A percentile compares a stretch with the other conserved stretches of the same genome.
These are phyloP conservation scores for Candida railenensis DNA, from an alignment of 805 yeast genomes.

Conservation along the genomic window DNA sequence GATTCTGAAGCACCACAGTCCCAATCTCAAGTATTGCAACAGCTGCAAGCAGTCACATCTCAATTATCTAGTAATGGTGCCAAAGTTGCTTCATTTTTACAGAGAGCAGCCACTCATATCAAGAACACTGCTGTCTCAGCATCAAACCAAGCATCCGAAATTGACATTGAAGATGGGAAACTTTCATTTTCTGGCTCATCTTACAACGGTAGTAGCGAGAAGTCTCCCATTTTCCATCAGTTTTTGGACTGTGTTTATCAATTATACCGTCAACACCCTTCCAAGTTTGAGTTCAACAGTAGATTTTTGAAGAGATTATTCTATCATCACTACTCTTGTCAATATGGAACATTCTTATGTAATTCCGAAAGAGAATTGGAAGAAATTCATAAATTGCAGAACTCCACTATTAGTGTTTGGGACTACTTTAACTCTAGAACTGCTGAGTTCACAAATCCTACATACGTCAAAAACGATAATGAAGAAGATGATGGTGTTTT, in stretches of 20 bases:
- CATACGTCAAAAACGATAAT: conserved; percentile 26
- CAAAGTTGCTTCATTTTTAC: conserved; percentile 36
- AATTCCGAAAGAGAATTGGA: conserved; percentile 66
- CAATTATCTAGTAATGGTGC: conserved; percentile 20
- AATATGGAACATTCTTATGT: conserved; percentile 85
- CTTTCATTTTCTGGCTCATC: conserved; percentile 28
- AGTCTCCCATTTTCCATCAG: conserved; percentile 91
- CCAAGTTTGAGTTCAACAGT: conserved; percentile 82
- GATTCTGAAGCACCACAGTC: background rate
- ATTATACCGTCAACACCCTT: conserved; percentile 65
- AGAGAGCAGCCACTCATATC: conserved; percentile 40
- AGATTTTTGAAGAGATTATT: conserved; percentile 78
- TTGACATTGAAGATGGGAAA: conserved; percentile 22
- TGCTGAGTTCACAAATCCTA: conserved; percentile 61
- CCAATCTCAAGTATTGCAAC: background rate
- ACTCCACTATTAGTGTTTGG: conserved; percentile 80
- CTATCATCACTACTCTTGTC: conserved; percentile 90
- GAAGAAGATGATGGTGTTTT: conserved; percentile 43
- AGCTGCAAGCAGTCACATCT: background rate
- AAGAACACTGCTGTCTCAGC: conserved; percentile 36
- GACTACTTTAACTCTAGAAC: conserved; percentile 82
- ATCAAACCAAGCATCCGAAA: conserved; percentile 14
- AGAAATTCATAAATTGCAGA: conserved; percentile 31
- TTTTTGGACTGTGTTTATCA: conserved; percentile 90
- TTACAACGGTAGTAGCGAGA: conserved; percentile 38